Conservation (phyloP, 352 stramenopile species). For the Phytophthora syringae region DNA sequence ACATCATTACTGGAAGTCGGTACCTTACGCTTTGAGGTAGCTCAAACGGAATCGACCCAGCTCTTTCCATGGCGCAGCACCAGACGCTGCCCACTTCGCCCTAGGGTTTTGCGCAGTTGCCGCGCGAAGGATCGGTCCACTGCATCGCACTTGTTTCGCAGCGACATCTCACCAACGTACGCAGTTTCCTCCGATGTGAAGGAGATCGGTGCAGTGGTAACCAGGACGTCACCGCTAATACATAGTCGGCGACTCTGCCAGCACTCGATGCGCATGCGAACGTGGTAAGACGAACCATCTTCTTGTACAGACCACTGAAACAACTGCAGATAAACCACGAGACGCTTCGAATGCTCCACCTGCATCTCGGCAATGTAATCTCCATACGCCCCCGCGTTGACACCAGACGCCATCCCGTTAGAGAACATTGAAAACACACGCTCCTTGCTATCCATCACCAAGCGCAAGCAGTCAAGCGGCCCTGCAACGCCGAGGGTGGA, state of each 20-base stretch:
- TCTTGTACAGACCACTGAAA: conserved; percentile 42
- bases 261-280: conserved; percentile 54
- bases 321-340: conserved; percentile 54
- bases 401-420: conserved; percentile 44
- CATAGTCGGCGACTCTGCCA: conserved; percentile 46
- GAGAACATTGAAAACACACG: conserved; percentile 58
- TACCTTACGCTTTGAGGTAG: conserved; percentile 25
- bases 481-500: conserved; percentile 36
- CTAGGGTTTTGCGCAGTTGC: conserved; percentile 20
- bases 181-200: conserved; percentile 38
- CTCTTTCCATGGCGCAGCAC: conserved; percentile 30
- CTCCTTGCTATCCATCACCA: conserved; percentile 62
- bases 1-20: background rate
- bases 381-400: conserved; percentile 33
- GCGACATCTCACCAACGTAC: conserved; percentile 49
- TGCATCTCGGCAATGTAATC: conserved; percentile 64
- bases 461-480: conserved; percentile 31
- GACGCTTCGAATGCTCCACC: conserved; percentile 41
- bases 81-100: conserved; percentile 1
- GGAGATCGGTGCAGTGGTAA: conserved; percentile 33
- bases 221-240: conserved; percentile 52
- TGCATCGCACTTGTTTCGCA: conserved; percentile 45
- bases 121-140: conserved; percentile 17
- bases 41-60: conserved; percentile 40
- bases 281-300: conserved; percentile 39